Base-by-base conservation (phyloP, 257 asterid species). In the Jacaranda mimosifolia region DNA sequence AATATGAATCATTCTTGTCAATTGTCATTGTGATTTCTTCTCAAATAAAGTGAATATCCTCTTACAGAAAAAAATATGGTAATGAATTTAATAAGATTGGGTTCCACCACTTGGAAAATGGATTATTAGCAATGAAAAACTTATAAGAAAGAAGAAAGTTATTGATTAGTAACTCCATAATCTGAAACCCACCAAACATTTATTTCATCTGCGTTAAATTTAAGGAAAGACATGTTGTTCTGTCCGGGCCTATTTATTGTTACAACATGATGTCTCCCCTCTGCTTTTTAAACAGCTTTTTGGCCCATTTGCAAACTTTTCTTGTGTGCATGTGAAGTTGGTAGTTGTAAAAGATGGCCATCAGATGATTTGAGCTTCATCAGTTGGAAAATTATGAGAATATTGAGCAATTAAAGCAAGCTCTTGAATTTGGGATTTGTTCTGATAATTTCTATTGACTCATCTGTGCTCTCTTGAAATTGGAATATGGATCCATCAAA, bases 321-420 rank as follows among this genome's bases (percentile, higher is more conserved):
- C 42, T n/a, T 58, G 21, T n/a, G 75, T n/a, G 52, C 57, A 46
- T 4, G 8, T 40, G 40, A 42, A 19, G 43, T 72, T 39, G 58
- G 69, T 72, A 45, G 60, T 70, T 17, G 63, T 6, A 35, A 40
- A 21, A 75, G 52, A 53, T 75, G 66, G 38, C 56, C 3, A 64
- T 21, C 13, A 39, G 35, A 63, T 49, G 79, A 32, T 9, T 6
- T 42, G 46, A 42, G 46, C 63, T 74, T 48, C 3, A 11, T 8
- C 70, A 82, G 74, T 45, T 80, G 63, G 88, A 82, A 58, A 84
- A 66, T 78, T 84, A 87, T 70, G 43, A 43, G 70, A 84, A 76
- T 36, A 68, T 82, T 76, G 76, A 18, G 64, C 81, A 82, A 19
- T 79, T 82, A 3, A 80, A 45, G 70, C 86, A 81, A 80, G 79